Percentiles rank a stretch among this genome's conserved stretches.
Evolutionary conservation across 257 asterid species (phyloP).

Genomic region (Solanum acaule): DNA sequence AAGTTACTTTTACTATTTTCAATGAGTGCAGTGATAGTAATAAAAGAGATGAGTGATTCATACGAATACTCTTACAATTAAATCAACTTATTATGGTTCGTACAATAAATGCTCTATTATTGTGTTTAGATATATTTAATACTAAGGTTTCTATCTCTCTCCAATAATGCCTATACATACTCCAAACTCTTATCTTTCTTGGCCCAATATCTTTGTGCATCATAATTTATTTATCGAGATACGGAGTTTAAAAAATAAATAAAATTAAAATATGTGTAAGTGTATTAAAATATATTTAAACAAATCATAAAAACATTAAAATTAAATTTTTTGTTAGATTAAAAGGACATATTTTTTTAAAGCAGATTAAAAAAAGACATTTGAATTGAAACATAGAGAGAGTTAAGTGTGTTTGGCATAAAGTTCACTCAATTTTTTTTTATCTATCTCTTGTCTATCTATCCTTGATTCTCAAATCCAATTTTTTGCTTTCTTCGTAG

Average conservation of each 20-base stretch:
- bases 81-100: neutral
- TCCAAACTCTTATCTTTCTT: neutral
- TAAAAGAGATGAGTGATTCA: neutral
- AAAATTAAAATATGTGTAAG: too few relatives aligned
- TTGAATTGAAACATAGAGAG: neutral
- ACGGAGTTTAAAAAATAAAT: too few relatives aligned
- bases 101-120: neutral
- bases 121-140: neutral
- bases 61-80: neutral
- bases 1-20: neutral
- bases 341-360: too few relatives aligned
- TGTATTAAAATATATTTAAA: too few relatives aligned
- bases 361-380: too few relatives aligned
- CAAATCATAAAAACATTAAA: too few relatives aligned
- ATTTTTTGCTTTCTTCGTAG: too few relatives aligned
- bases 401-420: neutral
- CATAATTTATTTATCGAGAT: neutral
- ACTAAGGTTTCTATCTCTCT: slow-evolving; percentile 1
- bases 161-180: neutral
- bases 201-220: neutral
- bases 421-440: too few relatives aligned
- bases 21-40: neutral
- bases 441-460: too few relatives aligned
- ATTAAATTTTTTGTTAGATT: neutral
- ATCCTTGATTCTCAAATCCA: too few relatives aligned